Evolutionary conservation across 2,329 filamentous ascomycete genomes (phyloP).

Genomic region (Neurospora sp.): DNA sequence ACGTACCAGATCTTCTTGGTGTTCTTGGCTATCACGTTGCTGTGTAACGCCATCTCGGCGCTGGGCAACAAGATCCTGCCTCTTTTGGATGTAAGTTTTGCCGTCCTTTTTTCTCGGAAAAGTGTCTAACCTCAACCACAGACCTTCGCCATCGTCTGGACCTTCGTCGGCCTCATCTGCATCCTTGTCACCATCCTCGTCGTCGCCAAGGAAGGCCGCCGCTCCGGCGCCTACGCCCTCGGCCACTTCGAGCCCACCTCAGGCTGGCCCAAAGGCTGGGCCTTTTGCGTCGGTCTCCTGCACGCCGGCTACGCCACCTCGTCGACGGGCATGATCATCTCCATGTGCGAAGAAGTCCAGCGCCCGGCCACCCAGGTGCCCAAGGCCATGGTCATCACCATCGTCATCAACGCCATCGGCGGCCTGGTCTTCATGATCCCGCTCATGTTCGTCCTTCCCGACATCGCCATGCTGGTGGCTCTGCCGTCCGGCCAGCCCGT

Average conservation of each 20-base stretch:
- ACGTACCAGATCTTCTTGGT: constrained; percentile 61
- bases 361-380: constrained; percentile 58
- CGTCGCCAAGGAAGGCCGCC: constrained; percentile 59
- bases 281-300: constrained; percentile 61
- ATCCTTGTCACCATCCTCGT: constrained; percentile 53
- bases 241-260: constrained; percentile 58
- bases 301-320: constrained; percentile 67
- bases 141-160: constrained; percentile 67
- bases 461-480: constrained; percentile 43
- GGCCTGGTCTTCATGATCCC: constrained; percentile 61
- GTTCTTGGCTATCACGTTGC: constrained; percentile 57
- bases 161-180: constrained; percentile 58
- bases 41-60: constrained; percentile 55
- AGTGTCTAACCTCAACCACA: constrained; percentile 21
- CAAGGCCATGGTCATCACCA: constrained; percentile 60
- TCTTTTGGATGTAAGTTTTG: constrained; percentile 52
- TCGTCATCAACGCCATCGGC: constrained; percentile 55
- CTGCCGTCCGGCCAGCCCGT: constrained; percentile 51
- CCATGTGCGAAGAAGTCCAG: constrained; percentile 65
- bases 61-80: constrained; percentile 60
- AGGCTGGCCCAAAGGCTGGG: constrained; percentile 61
- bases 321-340: constrained; percentile 71
- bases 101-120: constrained; percentile 1
- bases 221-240: constrained; percentile 52
- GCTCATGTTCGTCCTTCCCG: constrained; percentile 58